phyloP scores from a whole-genome alignment of 2,329 filamentous ascomycete species.

The Colletotrichum sansevieriae region DNA sequence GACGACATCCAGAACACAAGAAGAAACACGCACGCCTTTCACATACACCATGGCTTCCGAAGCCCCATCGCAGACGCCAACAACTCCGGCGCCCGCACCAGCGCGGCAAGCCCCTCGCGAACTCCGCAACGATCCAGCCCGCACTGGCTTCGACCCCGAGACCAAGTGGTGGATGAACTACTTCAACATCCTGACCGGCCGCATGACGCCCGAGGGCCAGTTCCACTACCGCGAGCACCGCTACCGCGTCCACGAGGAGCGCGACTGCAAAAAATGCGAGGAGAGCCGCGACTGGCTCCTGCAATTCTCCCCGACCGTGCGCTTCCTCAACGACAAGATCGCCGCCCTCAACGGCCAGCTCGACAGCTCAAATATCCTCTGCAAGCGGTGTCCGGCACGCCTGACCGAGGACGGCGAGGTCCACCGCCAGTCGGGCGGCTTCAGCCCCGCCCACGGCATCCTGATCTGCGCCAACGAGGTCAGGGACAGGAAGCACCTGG shows the following conservation, averaged over 20 bases:
- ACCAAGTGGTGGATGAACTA: constrained; percentile 82
- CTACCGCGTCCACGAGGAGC: constrained; percentile 80
- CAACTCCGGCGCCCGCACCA: constrained; percentile 34
- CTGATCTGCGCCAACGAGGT: constrained; percentile 94
- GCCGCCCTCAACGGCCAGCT: constrained; percentile 82
- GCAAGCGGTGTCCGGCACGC: constrained; percentile 78
- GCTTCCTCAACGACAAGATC: constrained; percentile 88
- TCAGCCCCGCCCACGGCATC: constrained; percentile 88
- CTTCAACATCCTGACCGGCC: constrained; percentile 84
- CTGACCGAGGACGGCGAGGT: constrained; percentile 70
- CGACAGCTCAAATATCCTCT: constrained; percentile 81
- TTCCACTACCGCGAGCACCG: constrained; percentile 83
- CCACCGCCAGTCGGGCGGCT: constrained; percentile 81
- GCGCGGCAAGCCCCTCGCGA: constrained; percentile 46
- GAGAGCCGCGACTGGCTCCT: constrained; percentile 86
- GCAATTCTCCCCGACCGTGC: constrained; percentile 85
- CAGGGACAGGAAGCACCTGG: constrained; percentile 81
- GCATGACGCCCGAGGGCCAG: constrained; percentile 76
- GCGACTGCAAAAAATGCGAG: constrained; percentile 86
- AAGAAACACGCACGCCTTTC: neutral
- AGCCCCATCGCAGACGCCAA: constrained; percentile 28
- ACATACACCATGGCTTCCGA: constrained; percentile 9
- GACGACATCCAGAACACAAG: neutral
- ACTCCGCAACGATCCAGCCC: constrained; percentile 69
- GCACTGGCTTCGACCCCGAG: constrained; percentile 73